phyloP scores from a whole-genome alignment of 495 filamentous ascomycete genomes.

The Aspergillus mulundensis region DNA sequence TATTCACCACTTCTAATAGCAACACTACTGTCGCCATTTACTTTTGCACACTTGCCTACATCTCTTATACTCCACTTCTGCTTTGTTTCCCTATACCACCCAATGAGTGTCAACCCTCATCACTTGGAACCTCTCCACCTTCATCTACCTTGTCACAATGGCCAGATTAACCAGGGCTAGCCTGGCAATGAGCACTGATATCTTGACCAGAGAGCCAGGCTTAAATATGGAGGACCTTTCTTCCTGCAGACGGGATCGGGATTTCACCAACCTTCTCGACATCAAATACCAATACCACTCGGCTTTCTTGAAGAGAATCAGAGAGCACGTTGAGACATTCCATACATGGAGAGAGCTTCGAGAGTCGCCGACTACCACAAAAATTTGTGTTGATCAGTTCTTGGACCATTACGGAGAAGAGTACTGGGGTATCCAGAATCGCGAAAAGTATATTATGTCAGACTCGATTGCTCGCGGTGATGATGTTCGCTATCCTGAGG shows the following conservation, averaged over 20 bases:
- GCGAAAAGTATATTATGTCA: conserved; percentile 8
- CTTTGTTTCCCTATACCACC: not conserved
- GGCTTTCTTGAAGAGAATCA: conserved; percentile 5
- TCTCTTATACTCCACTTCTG: not conserved
- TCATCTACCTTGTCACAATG: not conserved
- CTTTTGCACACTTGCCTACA: not conserved
- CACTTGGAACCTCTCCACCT: not conserved
- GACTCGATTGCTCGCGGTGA: conserved; percentile 5
- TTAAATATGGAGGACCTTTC: not conserved
- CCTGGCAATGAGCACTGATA: not conserved
- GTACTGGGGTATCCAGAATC: conserved; percentile 13
- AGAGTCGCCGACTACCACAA: not conserved
- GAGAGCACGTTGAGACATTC: not conserved
- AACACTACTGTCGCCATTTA: not conserved
- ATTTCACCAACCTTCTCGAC: conserved; percentile 15
- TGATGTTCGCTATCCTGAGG: conserved; percentile 10
- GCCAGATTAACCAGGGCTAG: not conserved
- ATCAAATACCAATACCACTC: conserved; percentile 3
- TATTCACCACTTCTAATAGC: not conserved
- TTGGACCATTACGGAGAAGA: conserved; percentile 2
- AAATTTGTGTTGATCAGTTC: conserved; percentile 2
- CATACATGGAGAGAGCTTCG: conserved; percentile 7
- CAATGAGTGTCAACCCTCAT: not conserved
- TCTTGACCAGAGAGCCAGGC: not conserved
- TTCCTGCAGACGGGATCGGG: not conserved